These are phyloP conservation scores for Chenopodium formosanum DNA, from an alignment of 148 eudicot genomes.

Conservation along the genomic window DNA sequence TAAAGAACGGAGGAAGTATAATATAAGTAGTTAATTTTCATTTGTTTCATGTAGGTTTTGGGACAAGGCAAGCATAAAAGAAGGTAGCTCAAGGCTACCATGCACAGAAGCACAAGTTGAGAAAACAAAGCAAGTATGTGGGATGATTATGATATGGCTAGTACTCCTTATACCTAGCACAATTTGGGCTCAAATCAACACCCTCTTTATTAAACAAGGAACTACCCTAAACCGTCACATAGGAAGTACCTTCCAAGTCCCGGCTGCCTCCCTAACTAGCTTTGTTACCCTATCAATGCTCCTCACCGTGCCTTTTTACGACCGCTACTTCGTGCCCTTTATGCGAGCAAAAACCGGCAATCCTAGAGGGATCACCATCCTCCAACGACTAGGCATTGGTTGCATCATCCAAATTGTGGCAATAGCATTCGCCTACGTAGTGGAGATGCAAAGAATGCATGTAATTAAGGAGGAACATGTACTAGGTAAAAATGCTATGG, in stretches of 20 bases:
- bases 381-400: conserved; percentile 74
- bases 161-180: conserved; percentile 78
- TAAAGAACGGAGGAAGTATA: no score
- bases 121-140: conserved; percentile 65
- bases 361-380: conserved; percentile 75
- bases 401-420: conserved; percentile 69
- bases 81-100: conserved; percentile 38
- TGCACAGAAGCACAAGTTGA: conserved; percentile 85
- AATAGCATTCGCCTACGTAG: conserved; percentile 53
- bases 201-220: conserved; percentile 87
- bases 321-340: conserved; percentile 72
- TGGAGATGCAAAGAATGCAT: conserved; percentile 61
- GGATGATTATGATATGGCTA: conserved; percentile 77
- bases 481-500: conserved; percentile 31
- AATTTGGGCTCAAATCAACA: conserved; percentile 89
- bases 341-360: conserved; percentile 56
- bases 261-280: conserved; percentile 80
- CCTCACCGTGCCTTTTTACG: conserved; percentile 61
- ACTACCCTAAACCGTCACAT: conserved; percentile 70
- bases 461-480: conserved; percentile 40
- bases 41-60: conserved; percentile 44
- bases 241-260: conserved; percentile 49
- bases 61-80: conserved; percentile 74
- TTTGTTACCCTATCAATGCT: conserved; percentile 80
- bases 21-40: not conserved